These are phyloP conservation scores for Skeletonema costatum DNA, from an alignment of 108 stramenopile genomes.

Conservation along the genomic window DNA sequence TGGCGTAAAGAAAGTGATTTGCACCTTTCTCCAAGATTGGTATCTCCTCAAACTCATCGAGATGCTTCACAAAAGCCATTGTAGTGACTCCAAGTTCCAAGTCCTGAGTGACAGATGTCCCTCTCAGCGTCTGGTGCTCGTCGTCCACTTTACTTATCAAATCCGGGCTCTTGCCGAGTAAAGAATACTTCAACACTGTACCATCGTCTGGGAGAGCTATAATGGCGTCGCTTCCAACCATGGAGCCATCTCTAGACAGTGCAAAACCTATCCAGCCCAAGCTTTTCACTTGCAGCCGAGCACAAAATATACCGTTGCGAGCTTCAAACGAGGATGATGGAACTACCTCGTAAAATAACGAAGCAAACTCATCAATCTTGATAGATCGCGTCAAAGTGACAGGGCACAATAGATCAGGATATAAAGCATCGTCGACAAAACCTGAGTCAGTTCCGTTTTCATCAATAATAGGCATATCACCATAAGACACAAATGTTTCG, in stretches of 20 bases:
- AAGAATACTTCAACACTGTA: slow-evolving; percentile 25
- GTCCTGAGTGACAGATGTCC: slow-evolving; percentile 22
- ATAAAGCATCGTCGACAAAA: no score
- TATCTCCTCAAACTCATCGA: slow-evolving; percentile 20
- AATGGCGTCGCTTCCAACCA: slow-evolving; percentile 56
- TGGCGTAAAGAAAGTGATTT: slow-evolving; percentile 53
- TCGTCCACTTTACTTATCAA: slow-evolving; percentile 14
- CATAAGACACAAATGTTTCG: no score
- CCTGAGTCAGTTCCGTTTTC: no score
- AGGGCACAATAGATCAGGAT: no score
- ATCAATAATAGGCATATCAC: no score
- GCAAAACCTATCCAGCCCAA: slow-evolving; percentile 51
- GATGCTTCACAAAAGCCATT: slow-evolving; percentile 28
- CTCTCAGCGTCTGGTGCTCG: slow-evolving; percentile 11
- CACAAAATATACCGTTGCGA: no score
- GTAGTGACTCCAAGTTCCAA: slow-evolving; percentile 14
- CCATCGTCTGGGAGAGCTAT: slow-evolving; percentile 39
- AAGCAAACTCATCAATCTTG: no score
- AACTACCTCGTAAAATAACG: no score
- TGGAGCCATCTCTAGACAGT: slow-evolving; percentile 32
- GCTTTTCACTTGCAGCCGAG: no score
- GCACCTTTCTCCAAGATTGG: slow-evolving; percentile 6
- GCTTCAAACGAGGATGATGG: no score
- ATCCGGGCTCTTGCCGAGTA: slow-evolving; percentile 2
- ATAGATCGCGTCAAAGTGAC: no score